Conservation (phyloP, 2,329 filamentous ascomycete species). For the Exophiala sp. region DNA sequence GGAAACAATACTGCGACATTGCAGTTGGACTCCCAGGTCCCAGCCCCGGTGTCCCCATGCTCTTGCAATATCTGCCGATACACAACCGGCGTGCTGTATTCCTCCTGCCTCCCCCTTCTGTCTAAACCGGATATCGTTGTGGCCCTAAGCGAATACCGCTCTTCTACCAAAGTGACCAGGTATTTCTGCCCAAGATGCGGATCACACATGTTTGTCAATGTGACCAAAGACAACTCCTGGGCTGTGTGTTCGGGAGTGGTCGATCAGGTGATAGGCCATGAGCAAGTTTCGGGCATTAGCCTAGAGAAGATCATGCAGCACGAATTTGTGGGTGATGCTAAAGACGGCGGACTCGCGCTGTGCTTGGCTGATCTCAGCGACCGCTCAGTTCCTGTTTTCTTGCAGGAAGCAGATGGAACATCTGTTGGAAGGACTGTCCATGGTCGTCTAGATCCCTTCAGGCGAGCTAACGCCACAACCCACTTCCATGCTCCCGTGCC, state of each 20-base stretch:
- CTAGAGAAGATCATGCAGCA: conserved; percentile 26
- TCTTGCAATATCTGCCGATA: conserved; percentile 49
- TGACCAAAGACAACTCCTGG: conserved; percentile 27
- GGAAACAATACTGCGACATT: conserved; percentile 19
- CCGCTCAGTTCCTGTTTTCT: conserved; percentile 29
- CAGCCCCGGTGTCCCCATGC: conserved; percentile 37
- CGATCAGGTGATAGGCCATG: conserved; percentile 17
- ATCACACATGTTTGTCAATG: conserved; percentile 31
- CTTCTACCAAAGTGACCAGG: conserved; percentile 37
- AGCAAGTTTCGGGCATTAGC: conserved; percentile 18
- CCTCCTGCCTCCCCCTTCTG: conserved; percentile 41
- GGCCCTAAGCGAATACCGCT: conserved; percentile 40
- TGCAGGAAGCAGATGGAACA: conserved; percentile 9
- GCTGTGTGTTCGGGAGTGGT: conserved; percentile 25
- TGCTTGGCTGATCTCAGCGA: conserved; percentile 29
- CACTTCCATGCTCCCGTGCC: background rate
- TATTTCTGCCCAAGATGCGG: conserved; percentile 27
- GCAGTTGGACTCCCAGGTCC: conserved; percentile 14
- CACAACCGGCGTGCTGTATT: conserved; percentile 44
- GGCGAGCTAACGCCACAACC: background rate
- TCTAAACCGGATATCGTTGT: conserved; percentile 33
- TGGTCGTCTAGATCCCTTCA: background rate
- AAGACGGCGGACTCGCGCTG: conserved; percentile 24
- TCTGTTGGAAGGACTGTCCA: background rate
- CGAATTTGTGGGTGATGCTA: conserved; percentile 27